These are phyloP conservation scores for Paecilomyces formosus DNA, from an alignment of 2,329 filamentous ascomycete species.

Conservation along the genomic window DNA sequence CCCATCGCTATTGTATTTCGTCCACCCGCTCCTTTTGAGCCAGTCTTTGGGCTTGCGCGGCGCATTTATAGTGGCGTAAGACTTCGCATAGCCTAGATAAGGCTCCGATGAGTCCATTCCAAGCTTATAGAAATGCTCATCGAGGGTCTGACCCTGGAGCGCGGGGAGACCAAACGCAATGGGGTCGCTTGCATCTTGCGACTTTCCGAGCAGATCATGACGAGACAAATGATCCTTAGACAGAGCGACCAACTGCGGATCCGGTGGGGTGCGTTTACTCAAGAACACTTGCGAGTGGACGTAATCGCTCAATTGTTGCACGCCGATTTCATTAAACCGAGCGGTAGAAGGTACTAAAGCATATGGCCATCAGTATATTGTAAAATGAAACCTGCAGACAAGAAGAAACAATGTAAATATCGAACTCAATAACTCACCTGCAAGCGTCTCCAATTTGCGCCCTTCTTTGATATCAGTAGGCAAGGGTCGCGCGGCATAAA, in stretches of 20 bases:
- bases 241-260: conserved; percentile 67
- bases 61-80: conserved; percentile 57
- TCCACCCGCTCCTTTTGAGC: conserved; percentile 80
- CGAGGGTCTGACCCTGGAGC: conserved; percentile 71
- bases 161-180: conserved; percentile 79
- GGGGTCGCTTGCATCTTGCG: conserved; percentile 65
- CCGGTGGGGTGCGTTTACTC: conserved; percentile 44
- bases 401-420: neutral
- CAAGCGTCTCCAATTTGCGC: conserved; percentile 14
- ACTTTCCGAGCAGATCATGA: conserved; percentile 86
- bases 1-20: conserved; percentile 76
- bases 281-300: conserved; percentile 80
- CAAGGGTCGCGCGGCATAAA: conserved; percentile 8
- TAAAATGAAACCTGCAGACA: neutral
- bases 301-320: conserved; percentile 83
- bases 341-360: conserved; percentile 42
- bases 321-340: conserved; percentile 85
- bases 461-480: conserved; percentile 4
- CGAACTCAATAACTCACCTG: conserved; percentile 13
- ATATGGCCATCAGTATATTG: neutral
- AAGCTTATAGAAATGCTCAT: conserved; percentile 89
- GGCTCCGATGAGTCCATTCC: conserved; percentile 83
- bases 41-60: conserved; percentile 63
- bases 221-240: conserved; percentile 73
- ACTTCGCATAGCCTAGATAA: conserved; percentile 66